These are phyloP conservation scores for Parastagonospora nodorum DNA, from an alignment of 2,329 filamentous ascomycete species.

Conservation along the genomic window DNA sequence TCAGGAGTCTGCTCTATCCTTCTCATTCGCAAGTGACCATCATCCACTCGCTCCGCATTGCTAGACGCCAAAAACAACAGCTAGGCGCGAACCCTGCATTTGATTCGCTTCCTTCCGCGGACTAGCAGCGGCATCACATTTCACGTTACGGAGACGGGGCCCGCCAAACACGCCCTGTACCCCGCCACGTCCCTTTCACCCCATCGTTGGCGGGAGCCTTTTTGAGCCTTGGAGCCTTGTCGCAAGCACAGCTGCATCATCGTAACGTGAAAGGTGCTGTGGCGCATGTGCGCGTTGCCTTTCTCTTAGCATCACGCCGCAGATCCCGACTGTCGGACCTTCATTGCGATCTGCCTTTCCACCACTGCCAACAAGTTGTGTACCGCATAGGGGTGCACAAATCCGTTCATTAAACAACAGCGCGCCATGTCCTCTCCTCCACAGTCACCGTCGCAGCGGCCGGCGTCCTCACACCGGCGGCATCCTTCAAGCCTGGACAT, in stretches of 20 bases:
- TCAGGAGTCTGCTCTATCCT: not conserved
- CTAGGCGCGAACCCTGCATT: slow-evolving; percentile 14
- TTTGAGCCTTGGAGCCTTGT: not conserved
- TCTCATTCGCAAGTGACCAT: slow-evolving; percentile 1
- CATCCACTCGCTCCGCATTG: slow-evolving; percentile 11
- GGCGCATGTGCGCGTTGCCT: slow-evolving; percentile 13
- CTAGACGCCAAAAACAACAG: slow-evolving; percentile 14
- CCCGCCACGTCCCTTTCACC: slow-evolving; percentile 15
- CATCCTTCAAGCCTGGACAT: slow-evolving; percentile 50
- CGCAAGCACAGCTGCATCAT: not conserved
- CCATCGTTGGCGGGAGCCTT: not conserved
- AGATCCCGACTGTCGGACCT: slow-evolving; percentile 16
- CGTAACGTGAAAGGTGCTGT: slow-evolving; percentile 3
- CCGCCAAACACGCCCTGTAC: slow-evolving; percentile 13
- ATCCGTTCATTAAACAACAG: not conserved
- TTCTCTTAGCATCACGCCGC: slow-evolving; percentile 7
- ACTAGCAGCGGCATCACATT: slow-evolving; percentile 26
- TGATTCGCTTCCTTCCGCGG: slow-evolving; percentile 21
- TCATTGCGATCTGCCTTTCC: slow-evolving; percentile 12
- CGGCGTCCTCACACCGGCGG: slow-evolving; percentile 44
- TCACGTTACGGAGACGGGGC: slow-evolving; percentile 8
- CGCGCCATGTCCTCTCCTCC: slow-evolving; percentile 49
- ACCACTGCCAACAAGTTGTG: not conserved
- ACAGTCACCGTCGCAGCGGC: slow-evolving; percentile 46
- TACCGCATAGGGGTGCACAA: not conserved